Conservation (phyloP, 2,329 filamentous ascomycete genomes). For the Helicocarpus griseus region DNA sequence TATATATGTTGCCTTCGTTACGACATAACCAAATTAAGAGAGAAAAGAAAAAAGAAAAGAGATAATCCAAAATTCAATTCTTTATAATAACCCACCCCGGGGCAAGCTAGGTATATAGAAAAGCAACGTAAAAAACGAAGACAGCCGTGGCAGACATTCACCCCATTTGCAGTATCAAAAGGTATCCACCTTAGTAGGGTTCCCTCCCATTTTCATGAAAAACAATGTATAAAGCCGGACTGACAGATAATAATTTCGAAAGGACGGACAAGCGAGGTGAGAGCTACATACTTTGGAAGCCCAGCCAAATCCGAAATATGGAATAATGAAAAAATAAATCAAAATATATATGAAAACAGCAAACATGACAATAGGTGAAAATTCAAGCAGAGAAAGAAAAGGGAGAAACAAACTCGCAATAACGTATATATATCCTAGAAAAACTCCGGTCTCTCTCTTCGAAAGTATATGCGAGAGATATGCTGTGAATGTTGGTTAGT, state of each 20-base stretch:
- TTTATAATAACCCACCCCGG: too few species aligned
- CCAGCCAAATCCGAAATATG: not conserved
- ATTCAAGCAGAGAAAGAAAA: too few species aligned
- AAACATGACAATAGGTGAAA: not conserved
- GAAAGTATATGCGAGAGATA: not conserved
- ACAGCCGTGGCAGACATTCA: too few species aligned
- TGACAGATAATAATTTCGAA: too few species aligned
- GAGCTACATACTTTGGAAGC: not conserved
- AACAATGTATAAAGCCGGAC: too few species aligned
- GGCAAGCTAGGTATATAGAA: too few species aligned
- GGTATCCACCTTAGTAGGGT: too few species aligned
- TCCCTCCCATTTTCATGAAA: too few species aligned
- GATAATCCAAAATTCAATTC: constrained; percentile 8
- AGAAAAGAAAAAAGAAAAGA: constrained; percentile 3
- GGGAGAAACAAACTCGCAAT: too few species aligned
- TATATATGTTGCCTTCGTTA: not conserved
- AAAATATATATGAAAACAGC: not conserved
- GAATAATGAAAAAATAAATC: not conserved
- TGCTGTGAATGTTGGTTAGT: not conserved
- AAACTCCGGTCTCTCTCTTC: not conserved
- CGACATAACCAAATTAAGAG: constrained; percentile 8
- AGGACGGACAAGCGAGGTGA: too few species aligned
- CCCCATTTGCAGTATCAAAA: too few species aligned
- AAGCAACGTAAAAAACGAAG: too few species aligned
- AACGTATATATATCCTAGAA: not conserved